Evolutionary conservation across 805 yeast genomes (phyloP).

Genomic region (Yarrowia bubula): DNA sequence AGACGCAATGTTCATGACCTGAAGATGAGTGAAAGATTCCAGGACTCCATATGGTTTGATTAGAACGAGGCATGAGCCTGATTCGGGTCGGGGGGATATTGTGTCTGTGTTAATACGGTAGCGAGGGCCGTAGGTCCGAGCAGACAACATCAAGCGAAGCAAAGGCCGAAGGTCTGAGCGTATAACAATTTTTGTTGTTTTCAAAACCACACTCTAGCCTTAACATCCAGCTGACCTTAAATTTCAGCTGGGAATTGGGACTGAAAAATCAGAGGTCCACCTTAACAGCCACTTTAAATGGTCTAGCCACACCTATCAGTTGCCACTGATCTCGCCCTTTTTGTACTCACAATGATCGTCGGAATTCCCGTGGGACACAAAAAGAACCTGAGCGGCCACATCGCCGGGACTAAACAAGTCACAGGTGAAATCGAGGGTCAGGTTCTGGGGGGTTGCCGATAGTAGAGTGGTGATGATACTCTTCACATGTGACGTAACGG

Average conservation of each 20-base stretch:
- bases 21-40: slow-evolving; percentile 14
- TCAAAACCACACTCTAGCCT: too few relatives aligned
- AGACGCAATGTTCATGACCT: slow-evolving; percentile 24
- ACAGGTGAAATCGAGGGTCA: background rate
- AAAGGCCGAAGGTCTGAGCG: too few relatives aligned
- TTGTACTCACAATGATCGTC: slow-evolving; percentile 12
- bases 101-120: background rate
- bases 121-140: too few relatives aligned
- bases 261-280: too few relatives aligned
- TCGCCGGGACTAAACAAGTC: background rate
- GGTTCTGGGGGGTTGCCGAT: background rate
- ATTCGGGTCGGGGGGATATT: slow-evolving; percentile 4
- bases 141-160: too few relatives aligned
- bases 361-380: background rate
- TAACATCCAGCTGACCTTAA: too few relatives aligned
- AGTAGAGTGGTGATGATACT: slow-evolving; percentile 9
- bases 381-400: slow-evolving; percentile 12
- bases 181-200: too few relatives aligned
- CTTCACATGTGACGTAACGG: slow-evolving; percentile 12
- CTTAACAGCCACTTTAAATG: too few relatives aligned
- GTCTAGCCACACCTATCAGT: background rate
- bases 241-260: too few relatives aligned
- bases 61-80: slow-evolving; percentile 15
- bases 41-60: slow-evolving; percentile 29
- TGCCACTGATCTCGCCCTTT: background rate